Evolutionary conservation across 352 stramenopile genomes (phyloP), one percentile per base, ranked within the genome.

Genomic region (Phytophthora niederhauseri): DNA sequence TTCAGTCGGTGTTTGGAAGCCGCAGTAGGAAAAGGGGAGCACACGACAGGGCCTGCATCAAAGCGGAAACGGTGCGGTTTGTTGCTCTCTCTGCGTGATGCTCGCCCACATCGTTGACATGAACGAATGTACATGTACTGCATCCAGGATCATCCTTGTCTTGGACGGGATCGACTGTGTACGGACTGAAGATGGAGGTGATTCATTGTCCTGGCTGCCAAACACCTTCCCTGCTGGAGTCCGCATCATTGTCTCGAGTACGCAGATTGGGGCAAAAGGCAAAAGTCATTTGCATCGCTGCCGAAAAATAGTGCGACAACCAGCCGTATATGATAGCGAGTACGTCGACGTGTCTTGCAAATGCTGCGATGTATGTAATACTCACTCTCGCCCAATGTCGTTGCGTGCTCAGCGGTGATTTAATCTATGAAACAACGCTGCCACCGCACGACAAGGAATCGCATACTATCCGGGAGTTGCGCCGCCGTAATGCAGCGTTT

Each of bases 131-230:
- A 4, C 14, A 17, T 56, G 6, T 59, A 4, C 14, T 64, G 34
- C 49, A 30, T 17, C 5, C 28, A 94, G 87, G 34, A 93, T 95
- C 64, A 73, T 95, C 12, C 77, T 95, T 11, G 74, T 95, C 30
- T 64, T 95, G 3, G 88, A 95, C 50, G 86, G 88, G 1, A 92
- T 94, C 51, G 88, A 94, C 65, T 93, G 83, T 53, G 78, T 95
- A 26, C 80, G 84, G 31, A 94, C 84, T 17, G 85, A 92, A 57
- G 88, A 95, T 45, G 88, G 88, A n/a, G 81, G 85, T 1, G 86
- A 95, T 72, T 93, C 85, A 30, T 68, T 95, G 6, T 94, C 84
- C n/a, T 95, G 88, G 88, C 72, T 95, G 20, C 86, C 88, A 20
- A 95, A 82, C 50, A 76, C 69, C 17, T 90, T 94, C 19, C 87